Percentiles rank a stretch among this genome's conserved stretches.
phyloP scores from a whole-genome alignment of 805 yeast species.

The Candida parachauliodes region DNA sequence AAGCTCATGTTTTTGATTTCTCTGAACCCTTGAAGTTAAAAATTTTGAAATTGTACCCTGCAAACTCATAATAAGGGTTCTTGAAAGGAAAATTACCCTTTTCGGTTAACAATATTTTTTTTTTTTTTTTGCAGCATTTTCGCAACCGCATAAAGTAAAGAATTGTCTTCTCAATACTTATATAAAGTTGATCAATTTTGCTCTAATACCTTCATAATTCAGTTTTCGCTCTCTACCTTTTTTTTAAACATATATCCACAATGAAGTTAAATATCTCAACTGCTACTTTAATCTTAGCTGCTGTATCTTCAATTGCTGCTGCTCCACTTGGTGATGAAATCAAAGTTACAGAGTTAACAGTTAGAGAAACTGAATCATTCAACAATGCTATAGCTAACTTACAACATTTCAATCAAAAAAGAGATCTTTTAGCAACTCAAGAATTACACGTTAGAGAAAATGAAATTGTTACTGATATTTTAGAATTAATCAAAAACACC shows the following conservation, averaged over 20 bases:
- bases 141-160: not conserved
- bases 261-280: conserved; percentile 25
- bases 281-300: conserved; percentile 17
- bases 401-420: conserved; percentile 26
- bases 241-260: too few relatives aligned
- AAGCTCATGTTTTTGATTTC: too few relatives aligned
- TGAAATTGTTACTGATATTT: conserved; percentile 38
- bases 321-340: conserved; percentile 19
- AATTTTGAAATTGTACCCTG: not conserved
- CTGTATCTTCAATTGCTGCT: conserved; percentile 20
- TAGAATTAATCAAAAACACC: conserved; percentile 33
- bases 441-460: conserved; percentile 36
- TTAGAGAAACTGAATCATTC: conserved; percentile 20
- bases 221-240: too few relatives aligned
- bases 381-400: conserved; percentile 26
- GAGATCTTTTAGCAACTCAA: conserved; percentile 19
- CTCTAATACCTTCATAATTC: too few relatives aligned
- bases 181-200: not conserved
- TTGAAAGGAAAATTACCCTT: conserved; percentile 3
- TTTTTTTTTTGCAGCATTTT: conserved; percentile 3
- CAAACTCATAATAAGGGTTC: not conserved
- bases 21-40: not conserved
- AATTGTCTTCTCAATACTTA: too few relatives aligned
- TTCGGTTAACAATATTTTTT: conserved; percentile 1
- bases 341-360: conserved; percentile 13